Base-by-base conservation (phyloP, 352 stramenopile genomes). In the Sclerospora graminicola region DNA sequence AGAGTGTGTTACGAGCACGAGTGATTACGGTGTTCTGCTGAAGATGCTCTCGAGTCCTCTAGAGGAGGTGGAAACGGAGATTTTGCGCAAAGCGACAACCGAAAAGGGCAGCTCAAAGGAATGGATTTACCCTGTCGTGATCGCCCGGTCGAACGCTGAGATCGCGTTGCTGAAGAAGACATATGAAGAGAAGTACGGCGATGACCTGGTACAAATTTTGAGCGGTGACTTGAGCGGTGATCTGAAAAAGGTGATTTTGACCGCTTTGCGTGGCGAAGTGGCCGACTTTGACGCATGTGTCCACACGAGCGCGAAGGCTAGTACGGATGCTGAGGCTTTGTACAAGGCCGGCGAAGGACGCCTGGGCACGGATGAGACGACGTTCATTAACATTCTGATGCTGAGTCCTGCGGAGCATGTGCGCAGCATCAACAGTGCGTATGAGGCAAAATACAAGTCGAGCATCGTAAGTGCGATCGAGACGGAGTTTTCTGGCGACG, bases 111-210 rank as follows among this genome's bases (percentile, higher is more conserved):
- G 69, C 11, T 59, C 39, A 1, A 66, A 82, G 49, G 66, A 75
- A 43, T 63, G 63, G 46, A 68, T 82, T 44, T 82, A 74, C 56
- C 70, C 66, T 26, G 47, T 57, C 8, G 41, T 57, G 41, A 59
- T 79, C n/a, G 66, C 63, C 36, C 69, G 71, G 42, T 73, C 75
- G 13, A 81, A 82, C 50, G 46, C 37, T 10, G 75, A 84, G 47
- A 69, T 87, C 32, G 59, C 60, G 41, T 60, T 88, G 44, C 45
- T 84, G 37, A 85, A 88, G 63, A 77, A 81, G 57, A 69, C 70
- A 0, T 85, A 60, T 53, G 66, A 65, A 14, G 59, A 81, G 7
- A 1, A 68, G 4, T 66, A 75, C 44, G 50, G 57, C 20, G 49
- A 76, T 10, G 72, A 85, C 18, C 48, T 88, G 5, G 56, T 63